Evolutionary conservation across 2,329 filamentous ascomycete species (phyloP).

Genomic region (Pyrenophora teres): DNA sequence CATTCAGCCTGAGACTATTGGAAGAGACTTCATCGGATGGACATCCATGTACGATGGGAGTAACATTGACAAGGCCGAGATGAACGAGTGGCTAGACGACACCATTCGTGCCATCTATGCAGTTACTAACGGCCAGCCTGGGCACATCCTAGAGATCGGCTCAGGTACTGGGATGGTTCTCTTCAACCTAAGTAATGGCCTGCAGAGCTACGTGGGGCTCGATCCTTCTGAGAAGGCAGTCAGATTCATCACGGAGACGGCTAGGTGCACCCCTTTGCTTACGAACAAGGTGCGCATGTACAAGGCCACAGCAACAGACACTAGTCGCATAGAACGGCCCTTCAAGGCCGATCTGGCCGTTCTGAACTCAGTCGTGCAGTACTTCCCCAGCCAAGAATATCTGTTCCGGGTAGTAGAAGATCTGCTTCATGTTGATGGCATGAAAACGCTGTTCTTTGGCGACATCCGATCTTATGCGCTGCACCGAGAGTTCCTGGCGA

Average conservation of each 20-base stretch:
- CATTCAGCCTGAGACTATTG: conserved; percentile 2
- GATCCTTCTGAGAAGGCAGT: conserved; percentile 8
- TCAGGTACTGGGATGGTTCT: conserved; percentile 10
- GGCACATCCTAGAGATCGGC: too few species aligned
- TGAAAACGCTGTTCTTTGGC: background rate
- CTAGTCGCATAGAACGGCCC: background rate
- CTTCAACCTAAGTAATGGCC: conserved; percentile 9
- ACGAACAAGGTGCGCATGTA: conserved; percentile 4
- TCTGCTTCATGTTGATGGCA: background rate
- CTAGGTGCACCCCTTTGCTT: background rate
- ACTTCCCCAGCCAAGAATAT: conserved; percentile 18
- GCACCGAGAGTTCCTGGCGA: conserved; percentile 7
- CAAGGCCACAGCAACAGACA: background rate
- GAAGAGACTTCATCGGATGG: conserved; percentile 14
- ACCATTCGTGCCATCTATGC: conserved; percentile 5
- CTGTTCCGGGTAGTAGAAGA: conserved; percentile 4
- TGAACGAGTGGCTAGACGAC: conserved; percentile 19
- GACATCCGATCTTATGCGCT: too few species aligned
- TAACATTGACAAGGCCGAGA: conserved; percentile 10
- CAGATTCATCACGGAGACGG: background rate
- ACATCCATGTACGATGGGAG: conserved; percentile 16
- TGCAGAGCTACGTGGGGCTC: conserved; percentile 9
- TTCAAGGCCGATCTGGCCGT: background rate
- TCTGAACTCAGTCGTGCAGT: background rate
- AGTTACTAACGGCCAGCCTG: background rate